Evolutionary conservation across 805 yeast species (phyloP).

Genomic region (Grigorovia transvaalensis): DNA sequence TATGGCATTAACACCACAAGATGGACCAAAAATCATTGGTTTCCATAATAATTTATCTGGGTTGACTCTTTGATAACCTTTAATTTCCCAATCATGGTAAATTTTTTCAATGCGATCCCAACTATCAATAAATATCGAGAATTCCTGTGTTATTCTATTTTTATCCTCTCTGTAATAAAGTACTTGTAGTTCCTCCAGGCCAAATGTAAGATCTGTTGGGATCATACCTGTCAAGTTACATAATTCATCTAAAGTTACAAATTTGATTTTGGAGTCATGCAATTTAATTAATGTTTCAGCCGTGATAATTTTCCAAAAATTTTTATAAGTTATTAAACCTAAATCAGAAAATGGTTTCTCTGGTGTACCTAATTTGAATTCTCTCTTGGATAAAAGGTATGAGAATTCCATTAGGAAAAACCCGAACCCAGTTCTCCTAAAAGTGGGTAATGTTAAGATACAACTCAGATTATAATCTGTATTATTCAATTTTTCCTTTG

Average conservation of each 20-base stretch:
- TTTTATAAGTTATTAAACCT: slow-evolving; percentile 76
- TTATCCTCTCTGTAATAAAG: slow-evolving; percentile 28
- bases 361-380: slow-evolving; percentile 77
- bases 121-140: slow-evolving; percentile 23
- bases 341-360: slow-evolving; percentile 87
- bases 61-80: slow-evolving; percentile 42
- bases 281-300: slow-evolving; percentile 31
- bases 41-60: slow-evolving; percentile 60
- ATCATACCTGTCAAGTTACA: slow-evolving; percentile 75
- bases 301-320: slow-evolving; percentile 70
- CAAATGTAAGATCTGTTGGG: slow-evolving; percentile 76
- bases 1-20: slow-evolving; percentile 63
- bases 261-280: neutral
- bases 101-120: slow-evolving; percentile 30
- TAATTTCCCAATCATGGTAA: slow-evolving; percentile 41
- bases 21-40: slow-evolving; percentile 73
- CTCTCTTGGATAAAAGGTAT: slow-evolving; percentile 64
- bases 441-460: slow-evolving; percentile 78
- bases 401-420: slow-evolving; percentile 81
- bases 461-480: slow-evolving; percentile 82
- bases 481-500: slow-evolving; percentile 68
- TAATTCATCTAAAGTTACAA: slow-evolving; percentile 48
- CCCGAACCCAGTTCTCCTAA: slow-evolving; percentile 86
- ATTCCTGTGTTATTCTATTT: slow-evolving; percentile 37
- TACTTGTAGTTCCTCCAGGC: slow-evolving; percentile 66